Conservation (phyloP, 345 rosid species). For the Eutrema yunnanense region DNA sequence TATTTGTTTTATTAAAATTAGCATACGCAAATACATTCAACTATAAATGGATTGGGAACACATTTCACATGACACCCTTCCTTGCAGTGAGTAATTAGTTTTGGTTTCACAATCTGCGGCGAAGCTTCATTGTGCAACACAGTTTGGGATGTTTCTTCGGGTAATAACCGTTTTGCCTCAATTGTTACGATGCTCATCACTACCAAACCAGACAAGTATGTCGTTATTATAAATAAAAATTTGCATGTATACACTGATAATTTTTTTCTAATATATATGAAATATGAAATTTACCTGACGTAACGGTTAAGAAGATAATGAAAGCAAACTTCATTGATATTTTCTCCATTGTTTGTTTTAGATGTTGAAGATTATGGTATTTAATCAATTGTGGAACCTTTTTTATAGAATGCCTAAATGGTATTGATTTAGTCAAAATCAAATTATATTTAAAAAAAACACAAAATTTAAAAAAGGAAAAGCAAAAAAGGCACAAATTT, state of each 20-base stretch:
- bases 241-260: background rate
- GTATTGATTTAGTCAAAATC: too few species aligned
- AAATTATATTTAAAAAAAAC: too few species aligned
- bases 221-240: background rate
- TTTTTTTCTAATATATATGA: too few species aligned
- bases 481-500: too few species aligned
- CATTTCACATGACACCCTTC: background rate
- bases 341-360: background rate
- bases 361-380: background rate
- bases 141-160: background rate
- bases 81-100: background rate
- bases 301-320: background rate
- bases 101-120: background rate
- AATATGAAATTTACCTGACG: background rate
- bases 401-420: too few species aligned
- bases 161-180: background rate
- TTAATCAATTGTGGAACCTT: too few species aligned
- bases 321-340: constrained; percentile 1
- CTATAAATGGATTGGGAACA: too few species aligned
- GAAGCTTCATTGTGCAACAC: background rate
- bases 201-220: background rate
- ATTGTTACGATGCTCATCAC: background rate
- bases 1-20: too few species aligned
- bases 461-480: too few species aligned
- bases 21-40: too few species aligned